Percentiles rank a stretch among this genome's conserved stretches.
Evolutionary conservation across 116 monocot species (phyloP).

Genomic region (Cymodocea nodosa): DNA sequence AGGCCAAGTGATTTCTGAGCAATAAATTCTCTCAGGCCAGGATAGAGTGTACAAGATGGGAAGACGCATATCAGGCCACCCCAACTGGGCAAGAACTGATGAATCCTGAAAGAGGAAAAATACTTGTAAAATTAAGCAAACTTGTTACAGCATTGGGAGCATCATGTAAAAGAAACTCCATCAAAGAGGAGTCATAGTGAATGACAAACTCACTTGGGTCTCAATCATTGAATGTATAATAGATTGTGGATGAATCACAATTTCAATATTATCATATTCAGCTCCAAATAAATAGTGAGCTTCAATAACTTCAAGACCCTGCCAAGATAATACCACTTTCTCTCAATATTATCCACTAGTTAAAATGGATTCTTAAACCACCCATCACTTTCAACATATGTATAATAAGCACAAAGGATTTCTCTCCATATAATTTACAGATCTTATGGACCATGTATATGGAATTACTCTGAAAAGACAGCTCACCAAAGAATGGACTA

Average conservation of each 20-base stretch:
- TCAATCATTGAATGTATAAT: conserved; percentile 99
- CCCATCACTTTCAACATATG: no score
- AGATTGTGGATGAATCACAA: conserved; percentile 95
- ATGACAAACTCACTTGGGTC: conserved; percentile 55
- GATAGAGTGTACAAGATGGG: conserved; percentile 97
- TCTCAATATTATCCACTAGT: no score
- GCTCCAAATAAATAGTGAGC: conserved; percentile 99
- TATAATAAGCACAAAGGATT: no score
- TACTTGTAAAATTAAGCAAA: neutral
- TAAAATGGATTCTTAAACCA: no score
- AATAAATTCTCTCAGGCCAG: conserved; percentile 94
- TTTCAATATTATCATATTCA: conserved; percentile 83
- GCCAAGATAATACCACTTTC: neutral
- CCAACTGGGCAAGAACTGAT: conserved; percentile 86
- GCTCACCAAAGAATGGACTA: no score
- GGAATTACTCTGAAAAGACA: no score
- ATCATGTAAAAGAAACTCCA: no score
- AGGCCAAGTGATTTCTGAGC: conserved; percentile 95
- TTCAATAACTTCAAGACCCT: conserved; percentile 99
- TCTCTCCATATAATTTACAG: no score
- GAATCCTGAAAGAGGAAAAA: conserved; percentile 54
- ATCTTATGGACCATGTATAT: no score
- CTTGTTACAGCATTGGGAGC: no score
- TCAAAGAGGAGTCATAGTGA: neutral
- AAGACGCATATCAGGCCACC: conserved; percentile 95